Evolutionary conservation across 768 basidiomycete species (phyloP), one percentile per base, ranked within the genome.

Genomic region (Pholiota molesta): DNA sequence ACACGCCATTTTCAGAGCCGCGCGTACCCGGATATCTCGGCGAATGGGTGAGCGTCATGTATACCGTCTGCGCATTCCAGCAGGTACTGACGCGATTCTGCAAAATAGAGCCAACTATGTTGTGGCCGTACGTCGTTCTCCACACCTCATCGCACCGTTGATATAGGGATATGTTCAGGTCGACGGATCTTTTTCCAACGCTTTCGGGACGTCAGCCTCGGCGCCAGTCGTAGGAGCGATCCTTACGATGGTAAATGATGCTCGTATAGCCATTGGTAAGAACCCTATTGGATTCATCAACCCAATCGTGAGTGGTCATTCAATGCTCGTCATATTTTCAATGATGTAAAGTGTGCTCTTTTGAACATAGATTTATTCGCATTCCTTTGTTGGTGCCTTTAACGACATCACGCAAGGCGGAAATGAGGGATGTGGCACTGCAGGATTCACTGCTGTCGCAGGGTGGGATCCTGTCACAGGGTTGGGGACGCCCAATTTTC

Each of bases 241-340:
- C 31, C 69, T 86, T 45, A 72, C 84, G 5, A 73, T 85, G 74
- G 67, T 85, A 40, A 86, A 86, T 62, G 85, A 86, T 61, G 81
- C 79, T 0, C 81, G 84, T 5, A 68, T 86, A 37, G 68, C 72
- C 3, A 0, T 11, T 0, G 74, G 75, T 6, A 85, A 84, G 68
- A 69, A 63, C 2, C 67, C 83, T 0, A 72, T 85, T 33, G 85
- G 83, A 29, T 83, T 83, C 66, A 79, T 83, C 52, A 83, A 83
- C 55, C 81, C 81, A 55, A 39, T 73, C 49, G 65, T 78, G 67
- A 40, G 74, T 69, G 23, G 9, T 14, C 40, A 49, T 17, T 14
- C 19, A n/a, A 58, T 33, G 17, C 23, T 52, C 13, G 10, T 37
- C 16, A 26, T 39, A 26, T 55, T 3, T 39, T 2, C 13, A 11